Evolutionary conservation across 345 rosid genomes (phyloP).

Genomic region (Ricinus communis): DNA sequence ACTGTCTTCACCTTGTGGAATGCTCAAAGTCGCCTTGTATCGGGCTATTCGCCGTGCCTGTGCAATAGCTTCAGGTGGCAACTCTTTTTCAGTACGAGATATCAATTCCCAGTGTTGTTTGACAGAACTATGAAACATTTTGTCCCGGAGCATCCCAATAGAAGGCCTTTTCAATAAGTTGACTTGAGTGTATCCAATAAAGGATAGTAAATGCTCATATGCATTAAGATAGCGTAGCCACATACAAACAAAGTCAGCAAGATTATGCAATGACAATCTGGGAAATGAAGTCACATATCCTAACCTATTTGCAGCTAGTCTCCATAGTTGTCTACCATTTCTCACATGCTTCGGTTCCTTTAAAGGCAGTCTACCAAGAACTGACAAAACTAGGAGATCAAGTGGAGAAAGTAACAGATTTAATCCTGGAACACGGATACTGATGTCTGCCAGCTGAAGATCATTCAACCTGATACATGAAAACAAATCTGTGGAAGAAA

Average conservation of each 20-base stretch:
- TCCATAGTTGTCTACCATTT: conserved; percentile 78
- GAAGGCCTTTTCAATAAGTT: conserved; percentile 40
- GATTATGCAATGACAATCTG: conserved; percentile 54
- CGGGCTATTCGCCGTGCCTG: conserved; percentile 84
- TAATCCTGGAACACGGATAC: conserved; percentile 52
- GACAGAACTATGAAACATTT: conserved; percentile 40
- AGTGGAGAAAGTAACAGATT: conserved; percentile 50
- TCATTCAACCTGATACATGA: conserved; percentile 41
- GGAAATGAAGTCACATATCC: conserved; percentile 53
- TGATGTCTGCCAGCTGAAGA: conserved; percentile 50
- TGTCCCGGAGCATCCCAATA: conserved; percentile 46
- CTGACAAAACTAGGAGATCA: conserved; percentile 54
- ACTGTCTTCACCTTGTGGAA: conserved; percentile 35
- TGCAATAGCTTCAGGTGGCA: conserved; percentile 73
- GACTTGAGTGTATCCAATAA: conserved; percentile 54
- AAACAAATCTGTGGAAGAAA: conserved; percentile 40
- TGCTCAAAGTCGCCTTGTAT: conserved; percentile 42
- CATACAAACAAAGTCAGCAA: conserved; percentile 43
- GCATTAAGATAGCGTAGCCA: conserved; percentile 72
- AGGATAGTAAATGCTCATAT: conserved; percentile 58
- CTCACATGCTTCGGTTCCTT: conserved; percentile 44
- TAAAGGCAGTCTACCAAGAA: conserved; percentile 44
- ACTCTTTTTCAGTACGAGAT: conserved; percentile 58
- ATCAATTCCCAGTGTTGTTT: conserved; percentile 60
- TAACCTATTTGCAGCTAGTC: conserved; percentile 67